A percentile compares a stretch with the other conserved stretches of the same genome.
Evolutionary conservation across 495 filamentous ascomycete genomes (phyloP).

Genomic region (Hypoxylon perforatum): DNA sequence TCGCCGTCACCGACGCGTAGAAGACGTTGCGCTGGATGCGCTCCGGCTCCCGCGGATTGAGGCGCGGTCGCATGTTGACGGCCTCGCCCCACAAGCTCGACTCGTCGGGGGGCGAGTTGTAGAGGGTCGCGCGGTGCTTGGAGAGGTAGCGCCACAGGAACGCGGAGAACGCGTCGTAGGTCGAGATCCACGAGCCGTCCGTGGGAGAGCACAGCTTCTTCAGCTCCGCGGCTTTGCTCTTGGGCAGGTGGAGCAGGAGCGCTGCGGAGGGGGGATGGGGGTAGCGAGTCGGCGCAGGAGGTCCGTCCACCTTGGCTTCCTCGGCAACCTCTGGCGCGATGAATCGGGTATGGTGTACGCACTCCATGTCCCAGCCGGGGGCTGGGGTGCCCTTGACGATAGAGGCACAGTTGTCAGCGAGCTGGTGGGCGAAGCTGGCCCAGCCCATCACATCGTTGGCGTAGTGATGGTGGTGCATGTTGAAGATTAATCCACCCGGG

Average conservation of each 20-base stretch:
- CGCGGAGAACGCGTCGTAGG: slow-evolving; percentile 56
- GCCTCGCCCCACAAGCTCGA: slow-evolving; percentile 50
- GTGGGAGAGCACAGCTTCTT: slow-evolving; percentile 50
- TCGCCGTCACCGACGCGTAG: slow-evolving; percentile 40
- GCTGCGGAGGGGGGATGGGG: slow-evolving; percentile 43
- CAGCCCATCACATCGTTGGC: slow-evolving; percentile 58
- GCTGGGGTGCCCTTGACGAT: slow-evolving; percentile 44
- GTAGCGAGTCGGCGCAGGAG: slow-evolving; percentile 43
- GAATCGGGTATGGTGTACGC: slow-evolving; percentile 50
- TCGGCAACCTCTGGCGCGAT: slow-evolving; percentile 36
- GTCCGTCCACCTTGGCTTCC: slow-evolving; percentile 48
- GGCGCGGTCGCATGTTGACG: slow-evolving; percentile 54
- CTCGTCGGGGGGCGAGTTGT: slow-evolving; percentile 40
- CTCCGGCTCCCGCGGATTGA: slow-evolving; percentile 44
- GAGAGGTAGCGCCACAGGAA: slow-evolving; percentile 52
- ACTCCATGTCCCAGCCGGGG: slow-evolving; percentile 50
- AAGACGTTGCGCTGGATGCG: slow-evolving; percentile 54
- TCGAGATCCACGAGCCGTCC: slow-evolving; percentile 53
- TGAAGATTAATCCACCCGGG: slow-evolving; percentile 54
- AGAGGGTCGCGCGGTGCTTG: slow-evolving; percentile 48
- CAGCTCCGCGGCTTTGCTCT: slow-evolving; percentile 55
- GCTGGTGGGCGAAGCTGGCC: slow-evolving; percentile 51
- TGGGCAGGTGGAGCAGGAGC: slow-evolving; percentile 55
- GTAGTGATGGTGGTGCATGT: slow-evolving; percentile 58
- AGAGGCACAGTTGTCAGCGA: slow-evolving; percentile 57